phyloP scores from a whole-genome alignment of 331 rosid species.

The Malus hybrid region DNA sequence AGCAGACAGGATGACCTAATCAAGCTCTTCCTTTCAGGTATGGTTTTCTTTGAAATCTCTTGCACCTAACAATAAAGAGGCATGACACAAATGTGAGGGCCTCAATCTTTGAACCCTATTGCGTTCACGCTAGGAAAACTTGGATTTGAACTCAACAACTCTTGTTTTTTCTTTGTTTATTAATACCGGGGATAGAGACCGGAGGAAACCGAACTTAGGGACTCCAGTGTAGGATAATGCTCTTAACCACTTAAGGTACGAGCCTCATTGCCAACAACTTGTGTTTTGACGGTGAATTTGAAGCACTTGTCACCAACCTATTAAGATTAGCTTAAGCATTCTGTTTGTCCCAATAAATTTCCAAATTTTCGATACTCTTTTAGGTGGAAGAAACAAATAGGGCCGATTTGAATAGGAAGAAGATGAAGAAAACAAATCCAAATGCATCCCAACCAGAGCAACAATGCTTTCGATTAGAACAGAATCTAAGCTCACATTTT shows the following conservation, averaged over 20 bases:
- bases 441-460: background rate
- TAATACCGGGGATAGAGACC: background rate
- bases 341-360: background rate
- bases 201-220: background rate
- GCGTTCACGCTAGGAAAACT: too few relatives aligned
- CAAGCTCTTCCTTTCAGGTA: constrained; percentile 15
- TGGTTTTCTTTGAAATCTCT: constrained; percentile 13
- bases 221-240: background rate
- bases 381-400: background rate
- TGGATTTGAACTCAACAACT: background rate
- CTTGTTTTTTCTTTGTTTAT: background rate
- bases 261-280: background rate
- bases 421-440: background rate
- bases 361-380: background rate
- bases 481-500: constrained; percentile 4
- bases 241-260: too few relatives aligned
- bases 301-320: background rate
- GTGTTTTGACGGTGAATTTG: too few relatives aligned
- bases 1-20: constrained; percentile 22
- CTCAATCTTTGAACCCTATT: background rate
- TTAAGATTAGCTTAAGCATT: background rate
- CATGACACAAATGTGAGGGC: background rate
- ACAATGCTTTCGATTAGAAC: background rate
- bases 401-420: background rate
- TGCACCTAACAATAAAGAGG: background rate